Base-by-base conservation (phyloP, 1,139 yeast genomes). In the Spathaspora sp. region DNA sequence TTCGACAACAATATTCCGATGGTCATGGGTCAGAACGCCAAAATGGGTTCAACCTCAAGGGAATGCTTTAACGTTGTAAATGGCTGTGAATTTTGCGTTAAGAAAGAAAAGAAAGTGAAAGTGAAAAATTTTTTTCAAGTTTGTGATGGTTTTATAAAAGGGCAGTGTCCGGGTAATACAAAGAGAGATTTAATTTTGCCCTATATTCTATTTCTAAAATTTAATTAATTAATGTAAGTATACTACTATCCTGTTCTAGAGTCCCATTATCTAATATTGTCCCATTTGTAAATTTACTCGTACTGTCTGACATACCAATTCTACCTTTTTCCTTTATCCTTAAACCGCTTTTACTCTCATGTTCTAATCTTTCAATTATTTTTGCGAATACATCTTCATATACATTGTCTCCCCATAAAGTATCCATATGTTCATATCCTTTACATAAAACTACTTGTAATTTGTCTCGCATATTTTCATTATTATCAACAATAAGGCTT, bases 1-100 rank as follows among this genome's bases (percentile, higher is more conserved):
- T 18, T 9, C 34, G 61, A 67, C 74, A 70, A 74, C 80, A 67
- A 74, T 76, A 79, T 76, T 75, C 85, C 76, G 73, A 72, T 73
- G 74, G 86, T 84, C 89, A 81, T 84, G 89, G 89, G 88, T 72
- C 87, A 74, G 80, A 76, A 76, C 80, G 81, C 82, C 82, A 71
- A 70, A 72, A 72, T 65, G 82, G 82, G 82, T 78, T 78, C 86
- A 82, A 81, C 89, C 89, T 83, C 87, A 67, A 78, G 76, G 81
- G 79, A 78, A 81, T 78, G 84, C 86, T 74, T 76, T 80, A 67
- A 65, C 74, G 82, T 71, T 72, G 81, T 71, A 75, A 74, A 69
- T 74, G 85, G 76, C 87, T 78, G 89, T 82, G 81, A 71, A 58
- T 68, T 78, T 80, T 78, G 87, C 87, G 87, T 82, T 80, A 72